A percentile compares a stretch with the other conserved stretches of the same genome.
These are phyloP conservation scores for Penicillium glabrum DNA, from an alignment of 2,329 filamentous ascomycete genomes.

Conservation along the genomic window DNA sequence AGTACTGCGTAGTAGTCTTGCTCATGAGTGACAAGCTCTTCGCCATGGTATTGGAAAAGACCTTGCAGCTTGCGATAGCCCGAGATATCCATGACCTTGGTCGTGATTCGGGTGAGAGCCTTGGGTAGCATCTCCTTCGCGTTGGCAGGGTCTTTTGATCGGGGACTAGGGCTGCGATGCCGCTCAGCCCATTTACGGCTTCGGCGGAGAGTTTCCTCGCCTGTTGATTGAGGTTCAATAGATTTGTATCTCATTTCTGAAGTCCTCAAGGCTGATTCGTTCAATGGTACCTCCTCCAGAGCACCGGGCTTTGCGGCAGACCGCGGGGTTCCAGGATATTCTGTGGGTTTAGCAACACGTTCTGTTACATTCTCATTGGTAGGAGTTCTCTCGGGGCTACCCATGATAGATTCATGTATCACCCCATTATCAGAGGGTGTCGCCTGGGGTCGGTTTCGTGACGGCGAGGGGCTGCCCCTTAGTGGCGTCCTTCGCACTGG, in stretches of 20 bases:
- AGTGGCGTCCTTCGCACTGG: slow-evolving; percentile 20
- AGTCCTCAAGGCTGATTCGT: slow-evolving; percentile 31
- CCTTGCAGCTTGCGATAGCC: slow-evolving; percentile 45
- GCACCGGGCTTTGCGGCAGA: slow-evolving; percentile 29
- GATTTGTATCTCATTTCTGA: slow-evolving; percentile 15
- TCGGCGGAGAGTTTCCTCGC: slow-evolving; percentile 29
- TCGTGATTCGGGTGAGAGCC: slow-evolving; percentile 36
- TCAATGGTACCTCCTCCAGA: slow-evolving; percentile 40
- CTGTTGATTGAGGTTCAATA: slow-evolving; percentile 11
- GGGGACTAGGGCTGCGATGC: slow-evolving; percentile 36
- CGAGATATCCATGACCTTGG: slow-evolving; percentile 39
- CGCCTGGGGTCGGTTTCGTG: slow-evolving; percentile 12
- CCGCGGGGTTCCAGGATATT: slow-evolving; percentile 19
- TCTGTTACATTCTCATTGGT: slow-evolving; percentile 28
- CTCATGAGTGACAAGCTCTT: slow-evolving; percentile 35
- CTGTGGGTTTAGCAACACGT: slow-evolving; percentile 10
- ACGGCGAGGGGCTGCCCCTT: slow-evolving; percentile 20
- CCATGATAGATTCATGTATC: slow-evolving; percentile 7
- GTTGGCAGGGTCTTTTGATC: slow-evolving; percentile 39
- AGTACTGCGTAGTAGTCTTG: slow-evolving; percentile 40
- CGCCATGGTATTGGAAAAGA: slow-evolving; percentile 38
- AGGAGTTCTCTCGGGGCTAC: not conserved
- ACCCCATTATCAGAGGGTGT: slow-evolving; percentile 7
- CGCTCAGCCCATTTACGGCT: slow-evolving; percentile 37
- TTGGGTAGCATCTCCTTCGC: slow-evolving; percentile 41